Conservation (phyloP, 2,329 filamentous ascomycete species). For the Fusarium chuoi region DNA sequence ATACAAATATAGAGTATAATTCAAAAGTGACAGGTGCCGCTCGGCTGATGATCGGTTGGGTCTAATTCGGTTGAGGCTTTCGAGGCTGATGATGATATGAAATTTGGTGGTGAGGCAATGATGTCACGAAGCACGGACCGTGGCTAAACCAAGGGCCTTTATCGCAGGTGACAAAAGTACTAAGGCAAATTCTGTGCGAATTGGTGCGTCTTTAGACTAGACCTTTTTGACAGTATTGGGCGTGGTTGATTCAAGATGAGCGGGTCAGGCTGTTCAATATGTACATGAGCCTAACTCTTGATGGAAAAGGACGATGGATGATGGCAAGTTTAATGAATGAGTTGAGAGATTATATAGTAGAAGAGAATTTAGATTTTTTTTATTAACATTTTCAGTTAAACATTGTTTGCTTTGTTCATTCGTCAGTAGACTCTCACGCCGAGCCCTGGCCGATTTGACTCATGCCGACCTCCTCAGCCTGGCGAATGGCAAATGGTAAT, state of each 20-base stretch:
- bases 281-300: slow-evolving; percentile 17
- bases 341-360: no score
- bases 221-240: not conserved
- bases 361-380: not conserved
- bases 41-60: slow-evolving; percentile 19
- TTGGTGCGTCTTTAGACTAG: not conserved
- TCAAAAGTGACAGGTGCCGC: slow-evolving; percentile 18
- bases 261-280: slow-evolving; percentile 11
- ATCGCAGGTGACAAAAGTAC: not conserved
- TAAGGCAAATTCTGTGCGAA: rapidly evolving
- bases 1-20: not conserved
- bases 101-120: slow-evolving; percentile 41
- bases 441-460: slow-evolving; percentile 35
- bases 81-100: slow-evolving; percentile 37
- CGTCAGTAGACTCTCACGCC: not conserved
- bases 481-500: not conserved
- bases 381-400: not conserved
- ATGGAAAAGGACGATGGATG: not conserved
- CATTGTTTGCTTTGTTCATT: not conserved
- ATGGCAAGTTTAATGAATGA: not conserved
- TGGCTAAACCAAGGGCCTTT: not conserved
- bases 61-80: slow-evolving; percentile 12
- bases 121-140: slow-evolving; percentile 44
- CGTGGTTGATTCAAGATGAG: slow-evolving; percentile 9
- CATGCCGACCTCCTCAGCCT: slow-evolving; percentile 33